phyloP scores from a whole-genome alignment of 495 filamentous ascomycete genomes.

The Pyronema domesticum region DNA sequence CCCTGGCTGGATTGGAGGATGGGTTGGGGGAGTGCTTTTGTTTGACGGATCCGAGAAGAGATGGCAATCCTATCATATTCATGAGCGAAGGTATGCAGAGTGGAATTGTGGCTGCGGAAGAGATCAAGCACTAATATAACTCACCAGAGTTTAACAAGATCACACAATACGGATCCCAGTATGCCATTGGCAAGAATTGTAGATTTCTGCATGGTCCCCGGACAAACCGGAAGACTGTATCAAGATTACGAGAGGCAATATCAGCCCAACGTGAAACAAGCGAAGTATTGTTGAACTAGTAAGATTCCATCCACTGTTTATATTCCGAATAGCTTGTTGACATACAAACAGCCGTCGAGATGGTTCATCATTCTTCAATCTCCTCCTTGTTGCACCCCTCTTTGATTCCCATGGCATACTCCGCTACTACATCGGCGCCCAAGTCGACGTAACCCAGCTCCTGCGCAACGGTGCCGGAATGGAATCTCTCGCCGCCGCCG shows the following conservation, averaged over 20 bases:
- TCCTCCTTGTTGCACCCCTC: slow-evolving; percentile 44
- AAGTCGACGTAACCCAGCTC: slow-evolving; percentile 44
- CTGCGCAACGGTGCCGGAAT: slow-evolving; percentile 39
- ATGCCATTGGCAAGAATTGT: slow-evolving; percentile 43
- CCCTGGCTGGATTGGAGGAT: slow-evolving; percentile 25
- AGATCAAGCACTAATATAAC: neutral
- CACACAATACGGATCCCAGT: slow-evolving; percentile 42
- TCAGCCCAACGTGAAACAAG: slow-evolving; percentile 41
- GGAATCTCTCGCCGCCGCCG: slow-evolving; percentile 26
- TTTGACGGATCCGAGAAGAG: slow-evolving; percentile 52
- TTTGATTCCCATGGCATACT: slow-evolving; percentile 41
- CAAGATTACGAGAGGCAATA: slow-evolving; percentile 39
- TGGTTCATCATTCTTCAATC: slow-evolving; percentile 51
- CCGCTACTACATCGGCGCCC: slow-evolving; percentile 44
- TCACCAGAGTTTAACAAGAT: slow-evolving; percentile 39
- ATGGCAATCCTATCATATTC: slow-evolving; percentile 63
- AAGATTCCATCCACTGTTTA: neutral
- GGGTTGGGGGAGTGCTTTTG: slow-evolving; percentile 62
- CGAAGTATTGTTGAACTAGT: slow-evolving; percentile 51
- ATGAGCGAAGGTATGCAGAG: slow-evolving; percentile 44
- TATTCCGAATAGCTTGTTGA: neutral
- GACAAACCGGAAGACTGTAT: slow-evolving; percentile 33
- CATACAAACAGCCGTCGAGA: slow-evolving; percentile 30
- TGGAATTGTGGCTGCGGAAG: neutral
- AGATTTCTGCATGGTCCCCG: slow-evolving; percentile 46